Conservation (phyloP, 2,329 filamentous ascomycete species). For the Aureobasidium vineae region DNA sequence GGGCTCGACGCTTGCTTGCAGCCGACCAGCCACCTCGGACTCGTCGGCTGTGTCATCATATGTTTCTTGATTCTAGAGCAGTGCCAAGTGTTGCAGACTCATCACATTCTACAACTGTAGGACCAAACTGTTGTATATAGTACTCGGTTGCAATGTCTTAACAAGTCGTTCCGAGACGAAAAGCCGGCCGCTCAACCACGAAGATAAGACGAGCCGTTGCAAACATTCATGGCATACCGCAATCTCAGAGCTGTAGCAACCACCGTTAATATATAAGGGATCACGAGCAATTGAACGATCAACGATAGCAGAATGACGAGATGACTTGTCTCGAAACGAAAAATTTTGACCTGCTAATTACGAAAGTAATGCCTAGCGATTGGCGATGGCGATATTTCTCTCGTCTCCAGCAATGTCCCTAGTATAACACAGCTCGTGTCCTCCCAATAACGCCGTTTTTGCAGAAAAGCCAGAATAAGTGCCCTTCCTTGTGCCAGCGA, state of each 20-base stretch:
- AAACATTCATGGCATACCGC: background rate
- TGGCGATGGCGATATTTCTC: background rate
- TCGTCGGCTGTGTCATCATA: background rate
- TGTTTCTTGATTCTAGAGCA: slow-evolving; percentile 10
- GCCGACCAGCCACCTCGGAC: slow-evolving; percentile 18
- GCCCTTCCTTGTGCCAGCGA: background rate
- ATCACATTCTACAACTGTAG: slow-evolving; percentile 7
- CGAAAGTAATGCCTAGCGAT: slow-evolving; percentile 3
- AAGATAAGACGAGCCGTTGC: slow-evolving; percentile 13
- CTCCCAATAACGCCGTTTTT: slow-evolving; percentile 3
- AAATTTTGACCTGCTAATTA: background rate
- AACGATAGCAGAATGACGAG: background rate
- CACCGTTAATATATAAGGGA: slow-evolving; percentile 15
- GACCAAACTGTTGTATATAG: background rate
- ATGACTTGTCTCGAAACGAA: background rate
- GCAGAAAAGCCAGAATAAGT: slow-evolving; percentile 1
- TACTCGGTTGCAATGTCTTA: background rate
- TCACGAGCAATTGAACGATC: slow-evolving; percentile 18
- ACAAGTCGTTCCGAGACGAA: background rate
- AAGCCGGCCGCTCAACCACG: slow-evolving; percentile 7
- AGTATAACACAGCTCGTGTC: slow-evolving; percentile 12
- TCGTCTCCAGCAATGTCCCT: background rate
- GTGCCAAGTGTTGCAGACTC: background rate
- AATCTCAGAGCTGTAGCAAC: slow-evolving; percentile 21
- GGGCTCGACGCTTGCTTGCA: slow-evolving; percentile 13